phyloP scores from a whole-genome alignment of 164 flowering plant genomes.

The Stephania cephalantha region DNA sequence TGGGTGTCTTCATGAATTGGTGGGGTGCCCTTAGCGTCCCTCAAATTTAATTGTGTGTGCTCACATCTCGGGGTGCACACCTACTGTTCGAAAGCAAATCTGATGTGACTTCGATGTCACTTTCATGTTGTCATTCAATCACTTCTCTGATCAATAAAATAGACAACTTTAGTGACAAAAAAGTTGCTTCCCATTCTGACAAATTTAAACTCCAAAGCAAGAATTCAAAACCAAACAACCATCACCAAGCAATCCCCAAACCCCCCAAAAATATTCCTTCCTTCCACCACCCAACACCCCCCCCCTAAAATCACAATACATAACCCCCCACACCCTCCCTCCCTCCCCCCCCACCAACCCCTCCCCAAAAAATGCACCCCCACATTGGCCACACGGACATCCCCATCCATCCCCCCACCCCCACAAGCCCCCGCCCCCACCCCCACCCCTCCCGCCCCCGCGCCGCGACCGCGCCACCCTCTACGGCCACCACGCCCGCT shows the following conservation, averaged over 20 bases:
- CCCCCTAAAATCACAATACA: neutral
- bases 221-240: neutral
- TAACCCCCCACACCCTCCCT: slow-evolving; percentile 13
- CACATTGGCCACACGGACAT: neutral
- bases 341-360: neutral
- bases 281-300: slow-evolving; percentile 17
- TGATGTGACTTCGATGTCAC: too few species aligned
- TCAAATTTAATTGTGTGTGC: too few species aligned
- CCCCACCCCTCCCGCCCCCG: slow-evolving; percentile 13
- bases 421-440: slow-evolving; percentile 5
- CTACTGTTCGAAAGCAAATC: too few species aligned
- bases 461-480: slow-evolving; percentile 33
- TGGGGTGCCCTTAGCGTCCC: too few species aligned
- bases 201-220: neutral
- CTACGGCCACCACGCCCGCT: slow-evolving; percentile 63
- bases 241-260: too few species aligned
- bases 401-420: too few species aligned
- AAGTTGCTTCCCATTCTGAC: neutral
- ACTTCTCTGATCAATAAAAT: too few species aligned
- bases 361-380: neutral
- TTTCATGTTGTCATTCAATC: too few species aligned
- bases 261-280: slow-evolving; percentile 22
- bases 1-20: too few species aligned
- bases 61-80: too few species aligned
- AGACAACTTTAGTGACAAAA: neutral